Conservation (phyloP, 2,329 filamentous ascomycete genomes). For the Venturia carpophila region DNA sequence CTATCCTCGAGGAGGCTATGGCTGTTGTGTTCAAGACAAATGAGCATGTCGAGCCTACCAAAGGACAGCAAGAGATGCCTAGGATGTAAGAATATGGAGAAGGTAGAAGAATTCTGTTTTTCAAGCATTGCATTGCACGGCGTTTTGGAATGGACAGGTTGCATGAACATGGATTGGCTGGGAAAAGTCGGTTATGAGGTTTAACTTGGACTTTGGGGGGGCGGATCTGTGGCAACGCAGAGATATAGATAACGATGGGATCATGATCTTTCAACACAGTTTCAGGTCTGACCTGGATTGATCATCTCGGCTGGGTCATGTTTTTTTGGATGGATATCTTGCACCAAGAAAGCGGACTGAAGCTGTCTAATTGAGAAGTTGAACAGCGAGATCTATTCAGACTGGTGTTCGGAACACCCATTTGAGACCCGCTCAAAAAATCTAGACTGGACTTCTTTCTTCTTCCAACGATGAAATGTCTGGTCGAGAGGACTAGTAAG, state of each 20-base stretch:
- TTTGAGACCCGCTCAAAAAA: too few species aligned
- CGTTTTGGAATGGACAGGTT: not conserved
- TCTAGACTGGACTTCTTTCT: too few species aligned
- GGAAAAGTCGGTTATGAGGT: not conserved
- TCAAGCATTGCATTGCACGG: not conserved
- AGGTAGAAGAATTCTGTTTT: not conserved
- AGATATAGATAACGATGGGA: not conserved
- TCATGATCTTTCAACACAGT: too few species aligned
- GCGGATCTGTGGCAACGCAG: not conserved
- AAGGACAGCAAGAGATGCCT: slow-evolving; percentile 16
- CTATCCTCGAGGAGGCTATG: slow-evolving; percentile 64
- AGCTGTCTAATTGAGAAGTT: too few species aligned
- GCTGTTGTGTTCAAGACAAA: slow-evolving; percentile 20
- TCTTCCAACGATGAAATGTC: too few species aligned
- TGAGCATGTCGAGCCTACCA: slow-evolving; percentile 9
- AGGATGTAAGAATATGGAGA: not conserved
- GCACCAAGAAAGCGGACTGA: too few species aligned
- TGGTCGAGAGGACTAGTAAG: too few species aligned
- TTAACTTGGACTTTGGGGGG: not conserved
- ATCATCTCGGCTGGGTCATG: too few species aligned
- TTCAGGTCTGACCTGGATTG: too few species aligned
- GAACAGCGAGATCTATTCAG: too few species aligned
- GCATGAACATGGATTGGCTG: not conserved
- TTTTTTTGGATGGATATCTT: too few species aligned
- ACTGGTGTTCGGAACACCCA: too few species aligned